Evolutionary conservation across 495 filamentous ascomycete species (phyloP).

Genomic region (Trichoderma asperelloides): DNA sequence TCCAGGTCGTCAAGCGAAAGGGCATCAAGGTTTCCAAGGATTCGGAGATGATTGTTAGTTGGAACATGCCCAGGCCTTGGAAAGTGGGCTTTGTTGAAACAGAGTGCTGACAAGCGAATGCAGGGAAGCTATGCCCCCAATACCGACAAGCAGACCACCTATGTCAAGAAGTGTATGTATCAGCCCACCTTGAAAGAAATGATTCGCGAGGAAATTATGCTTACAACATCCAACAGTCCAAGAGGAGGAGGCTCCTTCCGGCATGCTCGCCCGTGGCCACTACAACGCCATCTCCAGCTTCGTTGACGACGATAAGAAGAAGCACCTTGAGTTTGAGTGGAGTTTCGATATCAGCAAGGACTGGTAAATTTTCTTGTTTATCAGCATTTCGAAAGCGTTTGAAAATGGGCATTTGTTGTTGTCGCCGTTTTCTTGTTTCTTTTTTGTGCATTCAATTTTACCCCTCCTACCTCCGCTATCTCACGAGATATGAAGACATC

Average conservation of each 20-base stretch:
- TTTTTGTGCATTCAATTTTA: constrained; percentile 2
- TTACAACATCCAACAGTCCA: constrained; percentile 49
- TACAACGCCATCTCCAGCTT: constrained; percentile 83
- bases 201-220: no score
- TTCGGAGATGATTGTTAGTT: constrained; percentile 88
- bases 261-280: constrained; percentile 76
- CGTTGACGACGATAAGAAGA: constrained; percentile 82
- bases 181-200: constrained; percentile 2
- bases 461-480: background rate
- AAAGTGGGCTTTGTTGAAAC: background rate
- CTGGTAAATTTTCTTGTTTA: constrained; percentile 48
- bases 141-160: constrained; percentile 70
- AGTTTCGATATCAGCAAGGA: constrained; percentile 90
- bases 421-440: background rate
- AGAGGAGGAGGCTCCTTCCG: constrained; percentile 79
- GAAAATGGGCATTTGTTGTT: background rate
- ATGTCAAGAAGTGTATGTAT: constrained; percentile 82
- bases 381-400: constrained; percentile 7
- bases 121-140: constrained; percentile 82
- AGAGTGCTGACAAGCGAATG: constrained; percentile 8
- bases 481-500: constrained; percentile 10
- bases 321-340: constrained; percentile 86
- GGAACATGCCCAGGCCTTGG: background rate
- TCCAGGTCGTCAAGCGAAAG: constrained; percentile 85
- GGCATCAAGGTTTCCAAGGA: constrained; percentile 78